Percentiles rank a stretch among this genome's conserved stretches.
phyloP scores from a whole-genome alignment of 2,329 filamentous ascomycete species.

The Ascochyta fabae region DNA sequence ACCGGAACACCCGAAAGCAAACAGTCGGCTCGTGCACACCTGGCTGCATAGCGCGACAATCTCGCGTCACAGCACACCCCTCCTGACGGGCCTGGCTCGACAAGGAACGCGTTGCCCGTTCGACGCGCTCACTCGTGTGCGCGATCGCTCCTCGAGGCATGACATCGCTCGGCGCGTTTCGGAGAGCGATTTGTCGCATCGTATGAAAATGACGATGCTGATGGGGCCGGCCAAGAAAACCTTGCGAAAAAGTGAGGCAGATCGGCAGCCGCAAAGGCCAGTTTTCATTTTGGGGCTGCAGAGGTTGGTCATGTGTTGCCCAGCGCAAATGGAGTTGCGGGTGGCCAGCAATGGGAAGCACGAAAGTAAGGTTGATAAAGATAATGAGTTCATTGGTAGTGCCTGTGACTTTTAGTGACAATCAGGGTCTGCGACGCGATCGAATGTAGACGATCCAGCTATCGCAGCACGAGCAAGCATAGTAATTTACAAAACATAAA shows the following conservation, averaged over 20 bases:
- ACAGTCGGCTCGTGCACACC: background rate
- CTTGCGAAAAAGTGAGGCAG: constrained; percentile 17
- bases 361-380: background rate
- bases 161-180: constrained; percentile 7
- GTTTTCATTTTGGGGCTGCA: background rate
- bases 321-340: background rate
- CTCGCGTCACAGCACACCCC: constrained; percentile 14
- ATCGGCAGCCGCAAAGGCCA: constrained; percentile 9
- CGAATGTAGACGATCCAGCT: constrained; percentile 43
- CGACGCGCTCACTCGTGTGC: constrained; percentile 14
- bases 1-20: background rate
- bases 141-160: constrained; percentile 1
- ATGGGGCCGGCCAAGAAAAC: constrained; percentile 16
- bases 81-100: constrained; percentile 1
- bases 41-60: constrained; percentile 10
- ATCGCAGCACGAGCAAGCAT: constrained; percentile 38
- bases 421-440: constrained; percentile 39
- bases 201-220: constrained; percentile 13
- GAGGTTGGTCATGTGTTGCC: background rate
- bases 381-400: constrained; percentile 11
- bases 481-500: constrained; percentile 43
- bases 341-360: background rate
- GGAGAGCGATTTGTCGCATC: constrained; percentile 8
- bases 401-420: constrained; percentile 19
- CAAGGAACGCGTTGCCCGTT: constrained; percentile 17